Base-by-base conservation (phyloP, 805 yeast genomes). In the Metschnikowia aberdeeniae region DNA sequence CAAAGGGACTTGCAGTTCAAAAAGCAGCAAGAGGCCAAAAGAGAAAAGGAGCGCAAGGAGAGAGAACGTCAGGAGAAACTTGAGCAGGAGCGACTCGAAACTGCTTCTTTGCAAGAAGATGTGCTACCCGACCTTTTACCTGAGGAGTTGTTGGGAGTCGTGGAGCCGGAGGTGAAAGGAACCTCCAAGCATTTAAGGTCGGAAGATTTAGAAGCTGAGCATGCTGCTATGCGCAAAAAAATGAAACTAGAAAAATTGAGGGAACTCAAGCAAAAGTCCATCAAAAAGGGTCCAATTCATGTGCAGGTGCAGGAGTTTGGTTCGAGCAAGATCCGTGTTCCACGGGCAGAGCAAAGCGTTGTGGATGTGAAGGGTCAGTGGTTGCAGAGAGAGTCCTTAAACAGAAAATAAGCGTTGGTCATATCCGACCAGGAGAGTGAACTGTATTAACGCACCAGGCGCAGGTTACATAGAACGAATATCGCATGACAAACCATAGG, bases 91-190 rank as follows among this genome's bases (percentile, higher is more conserved):
- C 11, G 22, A 39, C 49, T 47, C 13, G 42, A 43, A 35, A 51
- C 40, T 35, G 43, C 42, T 38, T 46, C 44, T 3, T 2, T 22
- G 10, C 44, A 29, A 12, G 56, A 58, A 17, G 62, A 62, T 6
- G 61, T 52, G 22, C 59, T 71, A 37, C 76, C 76, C 3, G 76
- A 71, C 17, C 58, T 60, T 27, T 68, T 71, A 44, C 76, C 76
- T 1, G 72, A 68, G 30, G 75, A 70, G 28, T 57, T 69, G 14
- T 48, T 68, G 31, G 61, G 63, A 22, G 47, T 53, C 8, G 46
- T 49, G 9, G 55, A 54, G 5, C 13, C 20, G 7, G 36, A 43
- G 49, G 17, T 20, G 7, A 42, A 39, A 26, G 47, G 51, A 11
- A 50, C 47, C 37, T 57, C 61, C n/a, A 65, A 59, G 49, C 75